Conservation (phyloP, 257 asterid genomes). For the Nicotiana paniculata region DNA sequence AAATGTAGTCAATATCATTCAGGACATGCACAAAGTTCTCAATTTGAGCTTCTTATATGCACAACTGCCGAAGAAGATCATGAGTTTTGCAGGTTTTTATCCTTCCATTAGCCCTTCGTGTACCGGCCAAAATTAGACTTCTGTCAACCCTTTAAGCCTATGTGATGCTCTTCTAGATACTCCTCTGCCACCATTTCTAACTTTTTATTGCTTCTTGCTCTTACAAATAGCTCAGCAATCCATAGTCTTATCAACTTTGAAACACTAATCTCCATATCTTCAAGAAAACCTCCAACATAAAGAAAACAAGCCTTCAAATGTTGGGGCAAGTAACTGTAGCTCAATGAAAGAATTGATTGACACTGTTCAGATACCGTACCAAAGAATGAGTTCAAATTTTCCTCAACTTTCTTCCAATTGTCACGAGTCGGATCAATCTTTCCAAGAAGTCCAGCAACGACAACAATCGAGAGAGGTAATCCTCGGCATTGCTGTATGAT, state of each 20-base stretch:
- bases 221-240: constrained; percentile 13
- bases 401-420: neutral
- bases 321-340: constrained; percentile 7
- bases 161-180: neutral
- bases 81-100: constrained; percentile 11
- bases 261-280: neutral
- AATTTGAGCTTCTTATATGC: neutral
- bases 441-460: no score
- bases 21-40: neutral
- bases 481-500: no score
- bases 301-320: constrained; percentile 9
- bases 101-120: neutral
- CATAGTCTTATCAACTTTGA: neutral
- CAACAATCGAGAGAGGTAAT: no score
- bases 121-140: neutral
- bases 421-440: neutral
- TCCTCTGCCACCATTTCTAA: constrained; percentile 1
- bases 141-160: neutral
- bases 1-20: neutral
- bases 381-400: neutral
- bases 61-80: constrained; percentile 7
- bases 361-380: neutral
- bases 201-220: neutral
- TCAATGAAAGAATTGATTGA: constrained; percentile 4
- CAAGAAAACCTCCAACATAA: constrained; percentile 3